These are phyloP conservation scores for Rosellinia necatrix DNA, from an alignment of 2,329 filamentous ascomycete genomes.

Conservation along the genomic window DNA sequence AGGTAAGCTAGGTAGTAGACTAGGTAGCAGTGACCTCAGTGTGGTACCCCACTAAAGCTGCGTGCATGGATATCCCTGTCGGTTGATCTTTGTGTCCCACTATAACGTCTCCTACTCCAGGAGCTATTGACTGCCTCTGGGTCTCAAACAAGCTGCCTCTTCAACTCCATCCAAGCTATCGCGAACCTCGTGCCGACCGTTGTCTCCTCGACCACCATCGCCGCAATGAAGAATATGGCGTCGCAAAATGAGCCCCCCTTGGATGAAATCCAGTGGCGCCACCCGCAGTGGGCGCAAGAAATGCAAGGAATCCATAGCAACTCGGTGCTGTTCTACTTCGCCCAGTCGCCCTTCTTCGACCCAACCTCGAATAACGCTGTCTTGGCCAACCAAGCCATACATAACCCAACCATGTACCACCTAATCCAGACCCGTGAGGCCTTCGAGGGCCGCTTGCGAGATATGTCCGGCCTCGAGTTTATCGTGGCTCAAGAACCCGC, in stretches of 20 bases:
- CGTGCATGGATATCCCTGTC: constrained; percentile 21
- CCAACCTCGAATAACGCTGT: constrained; percentile 70
- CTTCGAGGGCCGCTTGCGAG: constrained; percentile 65
- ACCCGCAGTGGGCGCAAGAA: constrained; percentile 52
- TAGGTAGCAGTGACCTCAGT: background rate
- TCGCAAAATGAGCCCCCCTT: constrained; percentile 47
- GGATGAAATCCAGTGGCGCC: constrained; percentile 71
- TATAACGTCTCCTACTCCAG: constrained; percentile 2
- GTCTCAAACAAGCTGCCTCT: background rate
- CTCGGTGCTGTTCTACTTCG: constrained; percentile 69
- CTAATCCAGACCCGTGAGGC: constrained; percentile 64
- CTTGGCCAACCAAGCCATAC: constrained; percentile 64
- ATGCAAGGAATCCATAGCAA: constrained; percentile 68
- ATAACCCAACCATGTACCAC: constrained; percentile 62
- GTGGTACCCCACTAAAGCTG: constrained; percentile 9
- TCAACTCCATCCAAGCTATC: background rate
- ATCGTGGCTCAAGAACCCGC: constrained; percentile 68
- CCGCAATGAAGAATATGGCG: constrained; percentile 26
- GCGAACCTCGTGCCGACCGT: background rate
- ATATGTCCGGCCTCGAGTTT: constrained; percentile 70
- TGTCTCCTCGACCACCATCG: background rate
- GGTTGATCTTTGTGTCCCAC: constrained; percentile 23
- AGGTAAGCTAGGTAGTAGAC: background rate
- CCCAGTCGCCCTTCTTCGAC: constrained; percentile 70
- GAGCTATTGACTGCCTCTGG: background rate